Conservation (phyloP, 2,329 filamentous ascomycete genomes). For the Chaetomium sp. region DNA sequence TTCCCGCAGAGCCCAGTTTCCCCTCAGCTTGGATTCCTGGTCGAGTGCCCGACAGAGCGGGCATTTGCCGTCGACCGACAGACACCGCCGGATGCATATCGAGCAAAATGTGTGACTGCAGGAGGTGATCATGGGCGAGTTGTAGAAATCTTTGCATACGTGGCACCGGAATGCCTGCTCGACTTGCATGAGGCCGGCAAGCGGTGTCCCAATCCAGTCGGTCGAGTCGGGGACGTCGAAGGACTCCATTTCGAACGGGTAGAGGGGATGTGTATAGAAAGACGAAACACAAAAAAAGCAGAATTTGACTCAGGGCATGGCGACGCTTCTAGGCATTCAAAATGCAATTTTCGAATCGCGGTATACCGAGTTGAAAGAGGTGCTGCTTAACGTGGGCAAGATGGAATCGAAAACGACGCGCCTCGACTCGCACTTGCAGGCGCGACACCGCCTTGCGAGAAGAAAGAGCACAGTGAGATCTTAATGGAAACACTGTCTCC, state of each 20-base stretch:
- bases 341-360: too few species aligned
- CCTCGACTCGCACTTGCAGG: slow-evolving; percentile 3
- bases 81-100: slow-evolving; percentile 84
- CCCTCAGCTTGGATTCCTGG: slow-evolving; percentile 80
- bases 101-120: slow-evolving; percentile 98
- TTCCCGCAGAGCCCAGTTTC: slow-evolving; percentile 84
- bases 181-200: slow-evolving; percentile 67
- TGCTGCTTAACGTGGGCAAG: background rate
- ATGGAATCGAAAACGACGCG: background rate
- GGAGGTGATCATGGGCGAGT: slow-evolving; percentile 90
- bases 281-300: background rate
- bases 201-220: slow-evolving; percentile 75
- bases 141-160: slow-evolving; percentile 97
- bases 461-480: background rate
- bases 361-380: background rate
- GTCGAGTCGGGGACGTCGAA: slow-evolving; percentile 71
- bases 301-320: background rate
- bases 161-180: slow-evolving; percentile 90
- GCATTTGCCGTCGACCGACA: slow-evolving; percentile 83
- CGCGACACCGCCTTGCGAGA: background rate
- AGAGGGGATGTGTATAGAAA: background rate
- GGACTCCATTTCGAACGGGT: slow-evolving; percentile 26
- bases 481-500: background rate
- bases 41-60: slow-evolving; percentile 78
- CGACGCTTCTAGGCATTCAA: background rate